These are phyloP conservation scores for Chiua virens DNA, from an alignment of 768 basidiomycete genomes.

Conservation along the genomic window DNA sequence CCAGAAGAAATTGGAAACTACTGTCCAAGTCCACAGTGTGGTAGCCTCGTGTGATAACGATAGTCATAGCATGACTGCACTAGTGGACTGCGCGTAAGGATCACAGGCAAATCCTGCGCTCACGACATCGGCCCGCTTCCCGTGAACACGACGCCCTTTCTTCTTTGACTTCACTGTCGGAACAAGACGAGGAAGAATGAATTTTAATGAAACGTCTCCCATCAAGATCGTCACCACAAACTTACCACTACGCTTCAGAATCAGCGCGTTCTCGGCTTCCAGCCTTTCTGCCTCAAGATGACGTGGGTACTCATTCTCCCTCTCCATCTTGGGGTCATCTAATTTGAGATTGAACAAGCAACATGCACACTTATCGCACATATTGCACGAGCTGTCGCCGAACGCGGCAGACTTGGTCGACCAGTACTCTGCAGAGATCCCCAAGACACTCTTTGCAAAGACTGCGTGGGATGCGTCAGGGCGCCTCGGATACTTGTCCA, in stretches of 20 bases:
- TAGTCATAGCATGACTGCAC: constrained; percentile 9
- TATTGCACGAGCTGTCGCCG: not conserved
- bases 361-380: constrained; percentile 1
- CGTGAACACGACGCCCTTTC: not conserved
- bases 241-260: constrained; percentile 8
- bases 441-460: not conserved
- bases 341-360: not conserved
- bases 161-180: constrained; percentile 8
- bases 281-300: not conserved
- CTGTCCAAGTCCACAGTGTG: too few relatives aligned
- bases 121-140: not conserved
- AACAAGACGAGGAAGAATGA: too few relatives aligned
- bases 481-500: constrained; percentile 13
- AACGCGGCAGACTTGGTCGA: not conserved
- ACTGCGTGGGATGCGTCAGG: constrained; percentile 1
- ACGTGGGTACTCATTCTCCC: not conserved
- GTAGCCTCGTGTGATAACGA: too few relatives aligned
- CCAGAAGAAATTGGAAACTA: too few relatives aligned
- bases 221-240: not conserved
- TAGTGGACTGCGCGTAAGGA: constrained; percentile 12
- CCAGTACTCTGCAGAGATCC: constrained; percentile 9
- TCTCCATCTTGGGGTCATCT: too few relatives aligned
- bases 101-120: not conserved
- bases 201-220: too few relatives aligned
- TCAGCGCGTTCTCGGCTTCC: not conserved